Evolutionary conservation across 2,329 filamentous ascomycete species (phyloP).

Genomic region (Beauveria medogensis): DNA sequence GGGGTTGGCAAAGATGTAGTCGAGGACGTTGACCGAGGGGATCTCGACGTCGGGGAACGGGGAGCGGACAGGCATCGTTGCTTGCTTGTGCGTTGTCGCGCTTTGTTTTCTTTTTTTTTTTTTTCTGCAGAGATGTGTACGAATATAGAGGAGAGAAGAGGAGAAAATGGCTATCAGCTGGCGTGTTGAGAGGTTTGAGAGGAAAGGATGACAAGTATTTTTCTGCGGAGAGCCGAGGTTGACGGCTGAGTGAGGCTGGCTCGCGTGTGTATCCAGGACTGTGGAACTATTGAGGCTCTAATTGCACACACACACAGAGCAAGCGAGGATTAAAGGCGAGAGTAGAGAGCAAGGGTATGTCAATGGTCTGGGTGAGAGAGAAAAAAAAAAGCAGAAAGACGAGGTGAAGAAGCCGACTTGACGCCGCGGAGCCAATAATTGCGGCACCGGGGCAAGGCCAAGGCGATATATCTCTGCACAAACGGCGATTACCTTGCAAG

Average conservation of each 20-base stretch:
- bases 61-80: constrained; percentile 33
- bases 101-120: too few relatives aligned
- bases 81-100: neutral
- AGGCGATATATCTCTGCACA: too few relatives aligned
- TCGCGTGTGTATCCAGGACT: neutral
- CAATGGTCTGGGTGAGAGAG: too few relatives aligned
- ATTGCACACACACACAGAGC: neutral
- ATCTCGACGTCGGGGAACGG: constrained; percentile 34
- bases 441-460: too few relatives aligned
- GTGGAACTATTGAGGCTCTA: neutral
- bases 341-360: neutral
- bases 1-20: constrained; percentile 26
- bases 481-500: too few relatives aligned
- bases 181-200: too few relatives aligned
- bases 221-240: neutral
- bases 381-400: too few relatives aligned
- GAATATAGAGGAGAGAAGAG: neutral
- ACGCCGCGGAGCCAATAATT: too few relatives aligned
- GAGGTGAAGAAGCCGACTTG: too few relatives aligned
- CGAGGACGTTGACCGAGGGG: constrained; percentile 36
- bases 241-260: neutral
- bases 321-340: neutral
- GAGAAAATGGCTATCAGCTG: neutral
- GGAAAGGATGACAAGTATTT: neutral
- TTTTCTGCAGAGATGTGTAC: too few relatives aligned